Evolutionary conservation across 257 asterid genomes (phyloP).

Genomic region (Nicotiana undulata): DNA sequence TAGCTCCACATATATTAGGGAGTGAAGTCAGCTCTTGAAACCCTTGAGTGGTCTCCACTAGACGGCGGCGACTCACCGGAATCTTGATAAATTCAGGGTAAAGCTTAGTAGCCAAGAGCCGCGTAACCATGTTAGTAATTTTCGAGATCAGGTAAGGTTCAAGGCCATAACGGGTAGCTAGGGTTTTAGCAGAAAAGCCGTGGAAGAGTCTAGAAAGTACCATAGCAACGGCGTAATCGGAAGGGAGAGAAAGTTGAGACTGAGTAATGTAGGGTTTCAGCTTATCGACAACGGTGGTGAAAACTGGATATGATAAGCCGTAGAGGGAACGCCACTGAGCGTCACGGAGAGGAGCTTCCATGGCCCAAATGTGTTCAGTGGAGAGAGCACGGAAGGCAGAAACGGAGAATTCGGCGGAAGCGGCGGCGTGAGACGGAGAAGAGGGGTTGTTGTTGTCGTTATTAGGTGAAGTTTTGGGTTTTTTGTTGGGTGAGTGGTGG

Average conservation of each 20-base stretch:
- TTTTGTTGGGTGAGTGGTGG: conserved; percentile 30
- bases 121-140: conserved; percentile 92
- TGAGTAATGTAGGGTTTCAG: conserved; percentile 89
- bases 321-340: conserved; percentile 95
- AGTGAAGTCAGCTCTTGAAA: conserved; percentile 70
- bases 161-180: conserved; percentile 80
- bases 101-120: conserved; percentile 88
- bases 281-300: conserved; percentile 89
- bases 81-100: conserved; percentile 87
- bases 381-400: conserved; percentile 96
- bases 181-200: conserved; percentile 66
- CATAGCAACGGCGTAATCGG: conserved; percentile 99
- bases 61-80: conserved; percentile 68
- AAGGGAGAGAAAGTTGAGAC: conserved; percentile 91
- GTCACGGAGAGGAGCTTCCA: conserved; percentile 94
- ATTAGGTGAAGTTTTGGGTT: conserved; percentile 28
- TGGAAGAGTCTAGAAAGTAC: conserved; percentile 84
- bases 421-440: conserved; percentile 17
- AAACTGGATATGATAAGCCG: conserved; percentile 88
- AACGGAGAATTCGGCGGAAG: conserved; percentile 60
- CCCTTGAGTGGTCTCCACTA: conserved; percentile 78
- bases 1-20: conserved; percentile 87
- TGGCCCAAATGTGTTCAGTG: conserved; percentile 93
- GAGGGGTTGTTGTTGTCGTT: conserved; percentile 29
- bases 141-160: conserved; percentile 94